Conservation (phyloP, 116 monocot species). For the Papilionanthe hybrid region DNA sequence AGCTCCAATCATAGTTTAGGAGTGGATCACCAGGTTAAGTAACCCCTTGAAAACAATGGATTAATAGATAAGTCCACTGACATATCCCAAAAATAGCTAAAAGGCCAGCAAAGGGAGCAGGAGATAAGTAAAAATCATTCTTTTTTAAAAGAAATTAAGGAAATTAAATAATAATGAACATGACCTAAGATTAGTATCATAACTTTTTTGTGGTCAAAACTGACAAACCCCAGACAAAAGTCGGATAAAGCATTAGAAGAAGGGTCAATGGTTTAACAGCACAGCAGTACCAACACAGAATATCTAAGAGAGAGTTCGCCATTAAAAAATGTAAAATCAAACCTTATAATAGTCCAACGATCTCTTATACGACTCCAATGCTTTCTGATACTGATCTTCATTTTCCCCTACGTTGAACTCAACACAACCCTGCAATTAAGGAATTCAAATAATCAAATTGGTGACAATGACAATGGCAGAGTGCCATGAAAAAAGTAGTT, state of each 20-base stretch:
- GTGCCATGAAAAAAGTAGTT: background rate
- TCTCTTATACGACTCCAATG: slow-evolving; percentile 52
- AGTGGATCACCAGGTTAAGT: background rate
- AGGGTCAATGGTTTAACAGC: background rate
- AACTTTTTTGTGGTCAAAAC: background rate
- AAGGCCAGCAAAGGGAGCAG: background rate
- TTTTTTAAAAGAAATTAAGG: background rate
- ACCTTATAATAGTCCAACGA: slow-evolving; percentile 63
- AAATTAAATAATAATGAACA: background rate
- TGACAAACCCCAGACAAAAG: background rate
- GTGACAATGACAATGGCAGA: background rate
- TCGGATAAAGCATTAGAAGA: background rate
- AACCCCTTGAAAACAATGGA: background rate
- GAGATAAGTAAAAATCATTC: background rate
- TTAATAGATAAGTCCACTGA: background rate
- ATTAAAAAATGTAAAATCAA: slow-evolving; percentile 7
- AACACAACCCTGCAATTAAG: slow-evolving; percentile 65
- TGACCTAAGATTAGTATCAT: background rate
- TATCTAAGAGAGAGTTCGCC: background rate
- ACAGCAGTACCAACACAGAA: background rate
- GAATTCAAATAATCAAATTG: background rate
- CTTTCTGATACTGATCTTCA: slow-evolving; percentile 48
- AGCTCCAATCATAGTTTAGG: background rate
- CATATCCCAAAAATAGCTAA: background rate
- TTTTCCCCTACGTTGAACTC: slow-evolving; percentile 65